Evolutionary conservation across 2,329 filamentous ascomycete genomes (phyloP), one percentile per base, ranked within the genome.

Genomic region (Myriangium duriaei): DNA sequence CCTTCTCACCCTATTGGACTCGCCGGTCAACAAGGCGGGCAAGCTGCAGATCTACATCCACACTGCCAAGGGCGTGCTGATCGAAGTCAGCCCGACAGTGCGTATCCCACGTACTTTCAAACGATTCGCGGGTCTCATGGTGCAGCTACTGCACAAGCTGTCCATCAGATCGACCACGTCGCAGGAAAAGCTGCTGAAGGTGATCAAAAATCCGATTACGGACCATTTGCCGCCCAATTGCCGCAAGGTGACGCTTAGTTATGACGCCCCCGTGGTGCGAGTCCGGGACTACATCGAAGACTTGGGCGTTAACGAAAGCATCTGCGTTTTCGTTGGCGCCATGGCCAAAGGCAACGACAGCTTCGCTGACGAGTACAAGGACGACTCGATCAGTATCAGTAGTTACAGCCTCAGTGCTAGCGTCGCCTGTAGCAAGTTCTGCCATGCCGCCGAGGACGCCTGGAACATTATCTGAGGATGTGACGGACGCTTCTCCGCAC

Each of bases 401-500:
- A 94, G 95, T 62, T 98, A 83, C 71, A 94, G 87, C 55, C 71
- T 98, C 46, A 94, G 85, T 55, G 91, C 91, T 44, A 96, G 88
- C 67, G 91, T 98, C 45, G 88, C 91, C 30, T 98, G 91, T 72
- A 95, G 88, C 75, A 98, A 96, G 63, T 96, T 98, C 69, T 96
- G 91, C 63, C 91, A 98, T 62, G 91, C 88, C 29, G 88, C 87
- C 30, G 91, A 98, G 64, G 91, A 98, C 60, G 80, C 81, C 24
- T 98, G 91, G 91, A 78, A 84, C 56, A 82, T 98, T 50, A 74
- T 95, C 53, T 98, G 21, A 26, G 21, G n/a, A n/a, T n/a, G n/a
- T n/a, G n/a, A n/a, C n/a, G n/a, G n/a, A n/a, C n/a, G n/a, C n/a
- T n/a, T n/a, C n/a, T n/a, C n/a, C n/a, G n/a, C n/a, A n/a, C n/a